These are phyloP conservation scores for Alternaria viburni DNA, from an alignment of 2,329 filamentous ascomycete species.

Conservation along the genomic window DNA sequence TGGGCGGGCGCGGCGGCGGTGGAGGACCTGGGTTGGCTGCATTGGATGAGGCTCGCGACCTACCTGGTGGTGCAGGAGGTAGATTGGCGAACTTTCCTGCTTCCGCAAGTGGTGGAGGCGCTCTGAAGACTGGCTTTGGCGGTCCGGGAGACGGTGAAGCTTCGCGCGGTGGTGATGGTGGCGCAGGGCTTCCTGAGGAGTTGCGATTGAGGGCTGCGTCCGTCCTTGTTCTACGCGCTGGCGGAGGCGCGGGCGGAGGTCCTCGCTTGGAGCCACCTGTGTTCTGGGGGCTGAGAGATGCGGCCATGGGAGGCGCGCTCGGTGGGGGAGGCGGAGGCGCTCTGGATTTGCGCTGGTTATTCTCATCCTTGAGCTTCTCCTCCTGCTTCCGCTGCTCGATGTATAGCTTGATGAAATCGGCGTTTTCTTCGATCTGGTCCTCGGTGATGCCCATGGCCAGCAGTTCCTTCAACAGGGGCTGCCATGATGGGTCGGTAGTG, in stretches of 20 bases:
- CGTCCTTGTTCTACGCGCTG: constrained; percentile 53
- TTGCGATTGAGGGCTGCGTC: constrained; percentile 51
- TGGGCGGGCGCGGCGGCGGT: constrained; percentile 64
- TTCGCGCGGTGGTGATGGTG: constrained; percentile 70
- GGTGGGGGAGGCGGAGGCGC: constrained; percentile 70
- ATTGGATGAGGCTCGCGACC: constrained; percentile 58
- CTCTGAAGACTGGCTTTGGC: constrained; percentile 74
- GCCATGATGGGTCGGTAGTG: constrained; percentile 66
- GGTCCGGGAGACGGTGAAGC: constrained; percentile 69
- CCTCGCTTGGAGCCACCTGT: constrained; percentile 68
- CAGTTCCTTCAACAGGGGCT: constrained; percentile 66
- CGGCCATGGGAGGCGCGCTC: constrained; percentile 49
- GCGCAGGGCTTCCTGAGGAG: constrained; percentile 62
- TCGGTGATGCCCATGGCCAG: constrained; percentile 70
- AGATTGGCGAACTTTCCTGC: constrained; percentile 80
- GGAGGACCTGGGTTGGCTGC: constrained; percentile 65
- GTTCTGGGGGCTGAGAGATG: constrained; percentile 65
- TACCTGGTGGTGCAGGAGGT: constrained; percentile 54
- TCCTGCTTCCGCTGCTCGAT: constrained; percentile 68
- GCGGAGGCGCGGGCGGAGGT: constrained; percentile 66
- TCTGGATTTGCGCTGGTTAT: constrained; percentile 57
- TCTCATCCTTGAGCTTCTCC: constrained; percentile 53
- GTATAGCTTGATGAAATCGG: constrained; percentile 72
- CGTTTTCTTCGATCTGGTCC: constrained; percentile 70
- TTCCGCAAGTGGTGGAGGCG: constrained; percentile 86